Conservation (phyloP, 106 monocot genomes). For the Dioscorea dumetorum region DNA sequence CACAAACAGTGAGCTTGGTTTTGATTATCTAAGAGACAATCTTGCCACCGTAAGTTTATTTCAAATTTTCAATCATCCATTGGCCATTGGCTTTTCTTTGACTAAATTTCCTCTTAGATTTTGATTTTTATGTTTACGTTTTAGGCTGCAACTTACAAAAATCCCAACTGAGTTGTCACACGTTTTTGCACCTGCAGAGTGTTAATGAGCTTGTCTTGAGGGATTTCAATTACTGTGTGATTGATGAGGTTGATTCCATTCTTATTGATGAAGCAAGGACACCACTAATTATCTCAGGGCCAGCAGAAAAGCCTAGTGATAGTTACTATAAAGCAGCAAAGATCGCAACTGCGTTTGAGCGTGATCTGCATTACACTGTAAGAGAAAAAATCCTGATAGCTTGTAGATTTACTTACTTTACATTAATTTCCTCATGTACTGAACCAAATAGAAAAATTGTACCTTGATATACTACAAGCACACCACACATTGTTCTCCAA, state of each 20-base stretch:
- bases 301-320: constrained; percentile 94
- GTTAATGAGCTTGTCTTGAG: constrained; percentile 88
- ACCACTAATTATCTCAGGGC: constrained; percentile 93
- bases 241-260: constrained; percentile 99
- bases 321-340: constrained; percentile 96
- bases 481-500: too few relatives aligned
- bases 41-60: constrained; percentile 76
- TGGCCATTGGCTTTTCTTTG: not conserved
- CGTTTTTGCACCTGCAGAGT: constrained; percentile 38
- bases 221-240: constrained; percentile 82
- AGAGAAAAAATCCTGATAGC: not conserved
- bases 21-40: constrained; percentile 97
- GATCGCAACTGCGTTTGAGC: constrained; percentile 83
- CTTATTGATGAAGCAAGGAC: constrained; percentile 99
- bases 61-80: too few relatives aligned
- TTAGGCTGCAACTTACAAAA: too few relatives aligned
- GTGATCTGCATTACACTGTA: constrained; percentile 96
- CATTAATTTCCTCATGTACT: too few relatives aligned
- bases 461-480: too few relatives aligned
- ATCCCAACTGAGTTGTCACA: too few relatives aligned
- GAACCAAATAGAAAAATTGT: too few relatives aligned
- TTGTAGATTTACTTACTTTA: too few relatives aligned
- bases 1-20: constrained; percentile 96
- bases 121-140: too few relatives aligned
- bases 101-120: too few relatives aligned